Evolutionary conservation across 23 red algal species (phyloP).

Genomic region (Gracilaria caudata): DNA sequence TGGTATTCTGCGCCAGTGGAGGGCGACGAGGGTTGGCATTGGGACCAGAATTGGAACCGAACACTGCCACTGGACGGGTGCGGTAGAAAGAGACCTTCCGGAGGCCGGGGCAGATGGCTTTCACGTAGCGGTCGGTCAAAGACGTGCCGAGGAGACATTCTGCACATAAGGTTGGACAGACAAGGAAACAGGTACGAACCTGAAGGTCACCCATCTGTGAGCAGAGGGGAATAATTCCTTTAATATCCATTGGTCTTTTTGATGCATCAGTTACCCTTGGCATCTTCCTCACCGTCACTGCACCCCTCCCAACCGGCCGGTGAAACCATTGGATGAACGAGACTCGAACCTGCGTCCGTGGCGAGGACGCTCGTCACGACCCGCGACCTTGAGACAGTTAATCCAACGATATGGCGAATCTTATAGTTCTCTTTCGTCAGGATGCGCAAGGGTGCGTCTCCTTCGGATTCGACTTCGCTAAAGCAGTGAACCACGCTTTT

Average conservation of each 20-base stretch:
- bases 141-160: neutral
- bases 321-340: slow-evolving; percentile 18
- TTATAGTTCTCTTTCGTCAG: slow-evolving; percentile 12
- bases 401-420: neutral
- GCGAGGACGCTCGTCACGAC: neutral
- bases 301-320: neutral
- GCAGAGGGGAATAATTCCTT: slow-evolving; percentile 4
- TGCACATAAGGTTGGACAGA: neutral
- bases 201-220: neutral
- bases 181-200: neutral
- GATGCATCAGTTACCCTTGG: slow-evolving; percentile 6
- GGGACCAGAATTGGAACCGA: neutral
- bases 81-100: slow-evolving; percentile 16
- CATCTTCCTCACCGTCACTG: neutral
- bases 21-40: neutral
- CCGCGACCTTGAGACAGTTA: neutral
- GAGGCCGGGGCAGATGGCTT: neutral
- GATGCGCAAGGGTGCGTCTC: neutral
- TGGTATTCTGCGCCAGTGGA: neutral
- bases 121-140: neutral
- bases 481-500: neutral
- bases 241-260: neutral
- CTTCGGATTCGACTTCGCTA: neutral
- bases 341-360: slow-evolving; percentile 15
- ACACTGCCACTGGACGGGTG: neutral